Evolutionary conservation across 2,329 filamentous ascomycete genomes (phyloP), one percentile per base, ranked within the genome.

Genomic region (Colletotrichum sidae): DNA sequence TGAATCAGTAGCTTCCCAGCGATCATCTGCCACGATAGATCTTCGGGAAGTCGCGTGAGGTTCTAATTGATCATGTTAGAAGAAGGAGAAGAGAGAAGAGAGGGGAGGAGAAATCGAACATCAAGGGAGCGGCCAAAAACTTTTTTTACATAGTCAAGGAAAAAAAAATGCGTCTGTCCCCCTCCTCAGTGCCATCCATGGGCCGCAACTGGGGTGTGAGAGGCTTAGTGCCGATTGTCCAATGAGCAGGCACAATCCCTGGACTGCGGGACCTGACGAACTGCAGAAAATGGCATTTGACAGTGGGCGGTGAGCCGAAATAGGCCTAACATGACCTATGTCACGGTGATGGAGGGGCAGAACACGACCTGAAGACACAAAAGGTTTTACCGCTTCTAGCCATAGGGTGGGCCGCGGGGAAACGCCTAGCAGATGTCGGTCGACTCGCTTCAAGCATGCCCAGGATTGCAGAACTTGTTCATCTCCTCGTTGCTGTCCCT

Each of bases 1-100:
- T 55, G 56, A 41, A 55, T 56, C 65, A 56, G 65, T 53, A 68
- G 58, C 65, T 68, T 68, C 67, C 67, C 67, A 68, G 67, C 60
- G 67, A 69, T 69, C 67, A 69, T 69, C 67, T 69, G 67, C 67
- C 57, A 67, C 65, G 65, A 69, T 67, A 68, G 67, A 69, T 69
- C 67, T 65, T 67, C 62, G 67, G 65, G 67, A 67, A 69, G 65
- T 55, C 47, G 54, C 50, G 50, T 51, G 55, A 62, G 49, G 39
- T 60, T 62, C 60, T 65, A 69, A 54, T 59, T 47, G 54, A 61
- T 59, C 67, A 69, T 69, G 41, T 63, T 66, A 61, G 60, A 44
- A 67, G 55, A 52, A 68, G 55, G 59, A 60, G 60, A 51, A 65
- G 57, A 61, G 55, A 57, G 51, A 60, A 65, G 55, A 67, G 60